Base-by-base conservation (phyloP, 1,284 basidiomycete genomes). In the Sutorius eximius region DNA sequence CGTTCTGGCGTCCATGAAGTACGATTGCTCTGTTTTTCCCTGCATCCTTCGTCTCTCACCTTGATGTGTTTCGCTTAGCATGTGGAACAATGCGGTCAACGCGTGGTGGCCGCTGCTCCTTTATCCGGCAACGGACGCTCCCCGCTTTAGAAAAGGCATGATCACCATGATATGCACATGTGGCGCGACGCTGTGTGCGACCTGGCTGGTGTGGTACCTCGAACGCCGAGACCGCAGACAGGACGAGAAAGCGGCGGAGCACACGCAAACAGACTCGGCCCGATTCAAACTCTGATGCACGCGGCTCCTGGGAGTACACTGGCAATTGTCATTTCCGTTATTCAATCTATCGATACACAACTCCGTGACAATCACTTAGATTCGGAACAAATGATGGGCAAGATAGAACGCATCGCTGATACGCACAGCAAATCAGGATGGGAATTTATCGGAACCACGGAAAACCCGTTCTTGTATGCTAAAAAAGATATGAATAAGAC, bases 1-100 rank as follows among this genome's bases (percentile, higher is more conserved):
- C 45, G 85, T 88, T 16, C 74, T 87, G 30, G 85, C 82, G 32
- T 86, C 84, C 9, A 87, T 87, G 85, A 86, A 86, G 82, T 83
- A 57, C 37, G 75, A 9, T 11, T 27, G 5, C 3, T 7, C n/a
- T 13, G 33, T 38, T 8, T 20, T 32, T 45, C 5, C 29, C 49
- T 45, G 20, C 40, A 2, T 9, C 43, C 44, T 29, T 37, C 18
- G 22, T 52, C 36, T 27, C 52, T 51, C 45, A 48, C 22, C 36
- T n/a, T 20, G 34, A 32, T 20, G 15, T 13, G 43, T 58, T 40
- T 51, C 40, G 20, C 5, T 27, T 48, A 86, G 85, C 62, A 86
- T 86, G 84, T 86, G 83, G 81, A 86, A 83, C 70, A 86, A 86
- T 61, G 83, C 76, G 29, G 68, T 87, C 45, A 87, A 87, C 64